These are phyloP conservation scores for Nevesoporus exiguus DNA, from an alignment of 768 basidiomycete species.

Conservation along the genomic window DNA sequence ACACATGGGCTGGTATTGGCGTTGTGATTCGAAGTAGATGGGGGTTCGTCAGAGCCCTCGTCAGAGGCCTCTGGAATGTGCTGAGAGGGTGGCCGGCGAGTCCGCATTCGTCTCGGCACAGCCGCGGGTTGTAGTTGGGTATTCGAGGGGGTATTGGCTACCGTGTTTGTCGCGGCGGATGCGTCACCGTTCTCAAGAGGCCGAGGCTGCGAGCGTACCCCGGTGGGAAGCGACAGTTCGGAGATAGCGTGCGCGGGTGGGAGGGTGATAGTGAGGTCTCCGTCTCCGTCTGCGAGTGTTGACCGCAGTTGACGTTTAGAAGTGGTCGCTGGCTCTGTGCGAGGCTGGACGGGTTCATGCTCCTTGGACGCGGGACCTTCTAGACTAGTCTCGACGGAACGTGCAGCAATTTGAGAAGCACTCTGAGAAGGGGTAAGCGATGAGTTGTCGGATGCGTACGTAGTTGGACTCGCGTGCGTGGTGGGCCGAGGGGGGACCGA, in stretches of 20 bases:
- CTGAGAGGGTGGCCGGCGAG: conserved; percentile 23
- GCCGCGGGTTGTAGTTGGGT: not conserved
- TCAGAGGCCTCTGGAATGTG: conserved; percentile 25
- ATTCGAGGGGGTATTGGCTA: not conserved
- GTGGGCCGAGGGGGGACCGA: conserved; percentile 5
- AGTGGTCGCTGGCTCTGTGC: not conserved
- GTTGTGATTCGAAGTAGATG: not conserved
- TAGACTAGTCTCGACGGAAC: conserved; percentile 19
- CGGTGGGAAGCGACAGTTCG: conserved; percentile 26
- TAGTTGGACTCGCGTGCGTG: conserved; percentile 15
- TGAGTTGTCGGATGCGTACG: conserved; percentile 49
- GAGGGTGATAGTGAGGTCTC: conserved; percentile 16
- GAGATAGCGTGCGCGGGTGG: conserved; percentile 29
- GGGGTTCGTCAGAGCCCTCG: conserved; percentile 12
- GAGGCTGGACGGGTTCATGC: not conserved
- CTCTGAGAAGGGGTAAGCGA: conserved; percentile 76
- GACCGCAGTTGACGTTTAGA: not conserved
- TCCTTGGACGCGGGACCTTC: conserved; percentile 12
- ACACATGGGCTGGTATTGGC: no score
- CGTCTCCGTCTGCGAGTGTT: not conserved
- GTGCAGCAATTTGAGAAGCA: conserved; percentile 51
- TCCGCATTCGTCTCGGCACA: conserved; percentile 1
- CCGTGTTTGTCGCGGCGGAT: not conserved
- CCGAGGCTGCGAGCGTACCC: conserved; percentile 3
- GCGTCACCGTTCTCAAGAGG: not conserved